Evolutionary conservation across 2,329 filamentous ascomycete genomes (phyloP).

Genomic region (Neonectria sp.): DNA sequence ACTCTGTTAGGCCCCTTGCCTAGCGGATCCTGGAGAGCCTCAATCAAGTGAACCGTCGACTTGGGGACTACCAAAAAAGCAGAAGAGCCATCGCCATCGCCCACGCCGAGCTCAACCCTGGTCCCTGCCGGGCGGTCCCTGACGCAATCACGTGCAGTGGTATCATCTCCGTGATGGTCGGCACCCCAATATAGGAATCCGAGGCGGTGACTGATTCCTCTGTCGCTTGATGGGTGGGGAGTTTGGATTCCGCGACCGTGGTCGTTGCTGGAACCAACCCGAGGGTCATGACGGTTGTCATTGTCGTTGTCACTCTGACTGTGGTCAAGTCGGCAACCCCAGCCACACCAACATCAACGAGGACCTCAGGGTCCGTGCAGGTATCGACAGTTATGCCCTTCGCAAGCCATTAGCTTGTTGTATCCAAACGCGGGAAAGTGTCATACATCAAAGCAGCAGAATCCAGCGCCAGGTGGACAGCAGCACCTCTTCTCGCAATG

Average conservation of each 20-base stretch:
- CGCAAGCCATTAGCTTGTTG: conserved; percentile 9
- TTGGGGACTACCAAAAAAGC: neutral
- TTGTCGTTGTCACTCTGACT: conserved; percentile 11
- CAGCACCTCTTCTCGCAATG: neutral
- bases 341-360: neutral
- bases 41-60: neutral
- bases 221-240: neutral
- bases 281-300: conserved; percentile 12
- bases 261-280: neutral
- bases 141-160: neutral
- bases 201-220: neutral
- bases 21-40: neutral
- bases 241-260: no score
- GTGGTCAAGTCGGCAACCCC: conserved; percentile 9
- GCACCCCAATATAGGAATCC: neutral
- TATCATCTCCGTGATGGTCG: conserved; percentile 1
- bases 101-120: neutral
- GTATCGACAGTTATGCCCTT: conserved; percentile 3
- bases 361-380: neutral
- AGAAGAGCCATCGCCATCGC: neutral
- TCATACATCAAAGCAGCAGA: neutral
- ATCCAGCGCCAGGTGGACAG: neutral
- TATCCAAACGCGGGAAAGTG: no score
- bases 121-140: neutral
- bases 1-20: neutral